phyloP scores from a whole-genome alignment of 805 yeast species.

The Candida corydali region DNA sequence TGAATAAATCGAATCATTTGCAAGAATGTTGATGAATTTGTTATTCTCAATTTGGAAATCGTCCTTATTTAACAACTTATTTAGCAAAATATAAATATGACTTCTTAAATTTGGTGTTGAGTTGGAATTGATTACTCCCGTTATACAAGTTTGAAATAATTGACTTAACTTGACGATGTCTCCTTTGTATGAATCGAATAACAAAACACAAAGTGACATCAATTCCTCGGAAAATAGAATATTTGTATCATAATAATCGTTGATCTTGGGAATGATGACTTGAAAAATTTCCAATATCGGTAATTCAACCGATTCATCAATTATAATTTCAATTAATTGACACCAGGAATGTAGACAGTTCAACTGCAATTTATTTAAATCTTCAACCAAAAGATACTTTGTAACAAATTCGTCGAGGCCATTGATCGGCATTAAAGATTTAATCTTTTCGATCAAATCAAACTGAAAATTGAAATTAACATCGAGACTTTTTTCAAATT shows the following conservation, averaged over 20 bases:
- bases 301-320: slow-evolving; percentile 31
- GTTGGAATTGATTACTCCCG: slow-evolving; percentile 67
- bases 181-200: slow-evolving; percentile 53
- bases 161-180: slow-evolving; percentile 49
- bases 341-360: slow-evolving; percentile 79
- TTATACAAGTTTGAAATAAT: slow-evolving; percentile 67
- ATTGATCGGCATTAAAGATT: slow-evolving; percentile 20
- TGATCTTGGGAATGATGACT: slow-evolving; percentile 67
- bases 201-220: slow-evolving; percentile 67
- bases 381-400: slow-evolving; percentile 43
- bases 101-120: slow-evolving; percentile 68
- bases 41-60: slow-evolving; percentile 26
- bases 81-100: slow-evolving; percentile 72
- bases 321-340: slow-evolving; percentile 67
- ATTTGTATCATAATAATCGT: slow-evolving; percentile 67
- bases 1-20: slow-evolving; percentile 75
- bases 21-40: slow-evolving; percentile 57
- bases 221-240: slow-evolving; percentile 68
- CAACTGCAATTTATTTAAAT: slow-evolving; percentile 51
- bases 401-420: slow-evolving; percentile 36
- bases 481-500: slow-evolving; percentile 5
- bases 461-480: slow-evolving; percentile 38
- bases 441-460: slow-evolving; percentile 23
- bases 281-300: slow-evolving; percentile 74
- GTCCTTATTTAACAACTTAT: slow-evolving; percentile 50